Evolutionary conservation across 208 protist genomes (phyloP).

Genomic region (Wallacemonas sp.): DNA sequence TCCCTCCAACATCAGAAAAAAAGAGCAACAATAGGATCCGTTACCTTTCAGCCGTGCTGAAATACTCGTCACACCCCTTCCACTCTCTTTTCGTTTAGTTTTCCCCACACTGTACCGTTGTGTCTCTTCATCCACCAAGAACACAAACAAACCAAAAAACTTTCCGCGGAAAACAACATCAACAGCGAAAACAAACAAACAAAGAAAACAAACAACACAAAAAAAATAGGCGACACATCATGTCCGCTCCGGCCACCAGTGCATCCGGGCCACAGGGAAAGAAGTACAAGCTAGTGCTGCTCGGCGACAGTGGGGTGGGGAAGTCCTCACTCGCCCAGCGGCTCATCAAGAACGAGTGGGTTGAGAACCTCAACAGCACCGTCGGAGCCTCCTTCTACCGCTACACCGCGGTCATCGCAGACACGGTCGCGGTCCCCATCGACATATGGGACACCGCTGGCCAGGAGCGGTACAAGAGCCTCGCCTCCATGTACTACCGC

Average conservation of each 20-base stretch:
- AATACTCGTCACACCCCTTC: too few species aligned
- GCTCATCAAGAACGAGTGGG: constrained; percentile 80
- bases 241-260: neutral
- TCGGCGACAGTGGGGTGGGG: constrained; percentile 90
- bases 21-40: too few species aligned
- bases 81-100: too few species aligned
- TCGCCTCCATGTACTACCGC: constrained; percentile 94
- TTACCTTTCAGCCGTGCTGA: too few species aligned
- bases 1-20: too few species aligned
- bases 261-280: constrained; percentile 14
- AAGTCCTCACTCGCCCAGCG: constrained; percentile 89
- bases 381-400: constrained; percentile 87
- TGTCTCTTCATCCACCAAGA: too few species aligned
- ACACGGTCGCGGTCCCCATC: constrained; percentile 61
- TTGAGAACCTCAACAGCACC: constrained; percentile 68
- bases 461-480: constrained; percentile 88
- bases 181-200: too few species aligned
- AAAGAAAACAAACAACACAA: neutral
- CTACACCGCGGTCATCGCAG: constrained; percentile 63
- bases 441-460: constrained; percentile 93
- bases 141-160: too few species aligned
- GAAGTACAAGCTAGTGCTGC: constrained; percentile 88
- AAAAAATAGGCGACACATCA: too few species aligned
- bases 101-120: too few species aligned
- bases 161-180: too few species aligned